Percentiles rank a stretch among this genome's conserved stretches.
phyloP scores from a whole-genome alignment of 305 asterid genomes.

The Fraxinus dipetala region DNA sequence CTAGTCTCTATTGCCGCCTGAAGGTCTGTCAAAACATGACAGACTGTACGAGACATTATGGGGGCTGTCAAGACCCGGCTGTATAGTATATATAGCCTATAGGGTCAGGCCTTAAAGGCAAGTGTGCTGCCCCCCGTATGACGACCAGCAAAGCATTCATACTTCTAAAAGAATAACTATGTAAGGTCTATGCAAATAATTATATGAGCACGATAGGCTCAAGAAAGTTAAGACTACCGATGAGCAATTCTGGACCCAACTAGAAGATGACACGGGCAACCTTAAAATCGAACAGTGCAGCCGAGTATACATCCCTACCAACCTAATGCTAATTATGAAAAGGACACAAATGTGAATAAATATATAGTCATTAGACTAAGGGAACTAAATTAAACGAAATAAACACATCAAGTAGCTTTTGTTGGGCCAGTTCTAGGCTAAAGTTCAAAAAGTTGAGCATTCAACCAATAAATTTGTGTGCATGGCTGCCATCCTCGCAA shows the following conservation, averaged over 20 bases:
- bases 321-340: neutral
- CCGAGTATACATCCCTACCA: neutral
- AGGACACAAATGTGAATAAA: neutral
- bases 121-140: no score
- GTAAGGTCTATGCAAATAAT: neutral
- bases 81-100: no score
- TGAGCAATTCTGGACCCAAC: neutral
- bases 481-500: neutral
- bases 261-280: neutral
- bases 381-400: neutral
- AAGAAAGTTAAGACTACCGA: no score
- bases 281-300: neutral
- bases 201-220: neutral
- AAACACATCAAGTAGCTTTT: neutral
- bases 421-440: neutral
- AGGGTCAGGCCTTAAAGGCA: no score
- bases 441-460: neutral
- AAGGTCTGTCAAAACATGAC: no score
- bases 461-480: neutral
- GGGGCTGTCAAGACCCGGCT: no score
- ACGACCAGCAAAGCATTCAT: no score
- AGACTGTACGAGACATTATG: no score
- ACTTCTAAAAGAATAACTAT: no score
- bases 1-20: no score
- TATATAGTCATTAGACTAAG: neutral